Conservation (phyloP, 768 basidiomycete genomes). For the Suillus paluster region DNA sequence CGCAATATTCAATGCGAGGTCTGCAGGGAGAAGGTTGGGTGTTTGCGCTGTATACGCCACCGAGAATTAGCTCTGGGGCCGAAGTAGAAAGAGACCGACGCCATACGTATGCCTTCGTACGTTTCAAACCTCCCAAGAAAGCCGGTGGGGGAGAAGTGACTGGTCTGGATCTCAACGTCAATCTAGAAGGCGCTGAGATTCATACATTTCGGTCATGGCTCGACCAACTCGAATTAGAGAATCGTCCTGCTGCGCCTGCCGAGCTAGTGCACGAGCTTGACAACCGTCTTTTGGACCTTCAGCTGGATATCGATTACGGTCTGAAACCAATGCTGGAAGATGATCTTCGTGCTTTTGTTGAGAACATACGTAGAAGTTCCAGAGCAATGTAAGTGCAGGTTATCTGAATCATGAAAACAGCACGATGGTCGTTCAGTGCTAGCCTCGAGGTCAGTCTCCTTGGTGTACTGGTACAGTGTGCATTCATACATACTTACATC, state of each 20-base stretch:
- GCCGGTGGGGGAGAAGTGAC: not conserved
- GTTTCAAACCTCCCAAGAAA: slow-evolving; percentile 1
- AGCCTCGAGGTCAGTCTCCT: not conserved
- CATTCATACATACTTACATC: too few species aligned
- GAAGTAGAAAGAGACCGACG: not conserved
- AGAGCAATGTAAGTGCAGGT: not conserved
- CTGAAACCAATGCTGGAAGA: not conserved
- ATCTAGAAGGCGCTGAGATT: not conserved
- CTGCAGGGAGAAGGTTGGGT: not conserved
- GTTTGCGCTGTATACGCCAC: not conserved
- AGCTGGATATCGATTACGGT: not conserved
- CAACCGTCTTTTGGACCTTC: not conserved
- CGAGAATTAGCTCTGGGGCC: not conserved
- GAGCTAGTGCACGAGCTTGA: not conserved
- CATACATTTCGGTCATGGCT: slow-evolving; percentile 1
- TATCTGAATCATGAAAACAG: not conserved
- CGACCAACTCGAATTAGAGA: not conserved
- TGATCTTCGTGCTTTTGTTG: not conserved
- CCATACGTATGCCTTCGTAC: not conserved
- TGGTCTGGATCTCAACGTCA: not conserved
- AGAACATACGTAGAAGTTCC: not conserved
- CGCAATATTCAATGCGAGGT: not conserved
- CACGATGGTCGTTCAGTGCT: not conserved
- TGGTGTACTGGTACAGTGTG: too few species aligned
- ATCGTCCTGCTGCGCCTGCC: not conserved